Percentiles rank a stretch among this genome's conserved stretches.
phyloP scores from a whole-genome alignment of 2,329 filamentous ascomycete species.

The Teratosphaeria destructans region DNA sequence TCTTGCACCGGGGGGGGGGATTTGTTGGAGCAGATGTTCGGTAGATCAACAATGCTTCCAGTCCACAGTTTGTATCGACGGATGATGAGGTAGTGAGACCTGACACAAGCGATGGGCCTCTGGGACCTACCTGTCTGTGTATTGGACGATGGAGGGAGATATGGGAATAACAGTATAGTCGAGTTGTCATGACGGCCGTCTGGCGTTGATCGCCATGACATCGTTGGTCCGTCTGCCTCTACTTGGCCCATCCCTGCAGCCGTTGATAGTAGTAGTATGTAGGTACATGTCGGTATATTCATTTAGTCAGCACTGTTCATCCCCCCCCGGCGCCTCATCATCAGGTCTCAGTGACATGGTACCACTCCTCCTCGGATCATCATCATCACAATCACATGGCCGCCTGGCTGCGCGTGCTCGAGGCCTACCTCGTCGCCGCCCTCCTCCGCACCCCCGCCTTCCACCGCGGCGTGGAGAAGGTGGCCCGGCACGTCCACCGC shows the following conservation, averaged over 20 bases:
- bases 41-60: neutral
- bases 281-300: neutral
- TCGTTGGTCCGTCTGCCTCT: neutral
- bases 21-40: neutral
- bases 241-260: neutral
- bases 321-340: no score
- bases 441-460: conserved; percentile 46
- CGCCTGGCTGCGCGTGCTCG: conserved; percentile 29
- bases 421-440: conserved; percentile 29
- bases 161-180: no score
- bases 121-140: neutral
- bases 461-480: conserved; percentile 42
- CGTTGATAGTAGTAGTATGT: no score
- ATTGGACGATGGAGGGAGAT: neutral
- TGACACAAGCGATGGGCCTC: neutral
- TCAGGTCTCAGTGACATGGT: no score
- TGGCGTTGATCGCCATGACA: neutral
- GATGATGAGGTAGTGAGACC: neutral
- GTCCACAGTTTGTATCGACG: neutral
- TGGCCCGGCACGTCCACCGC: conserved; percentile 38
- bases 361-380: no score
- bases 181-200: no score
- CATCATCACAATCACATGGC: conserved; percentile 12
- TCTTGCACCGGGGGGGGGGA: no score
- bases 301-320: neutral